Base-by-base conservation (phyloP, 1,139 yeast species). In the Protomyces lactucae-debilis region DNA sequence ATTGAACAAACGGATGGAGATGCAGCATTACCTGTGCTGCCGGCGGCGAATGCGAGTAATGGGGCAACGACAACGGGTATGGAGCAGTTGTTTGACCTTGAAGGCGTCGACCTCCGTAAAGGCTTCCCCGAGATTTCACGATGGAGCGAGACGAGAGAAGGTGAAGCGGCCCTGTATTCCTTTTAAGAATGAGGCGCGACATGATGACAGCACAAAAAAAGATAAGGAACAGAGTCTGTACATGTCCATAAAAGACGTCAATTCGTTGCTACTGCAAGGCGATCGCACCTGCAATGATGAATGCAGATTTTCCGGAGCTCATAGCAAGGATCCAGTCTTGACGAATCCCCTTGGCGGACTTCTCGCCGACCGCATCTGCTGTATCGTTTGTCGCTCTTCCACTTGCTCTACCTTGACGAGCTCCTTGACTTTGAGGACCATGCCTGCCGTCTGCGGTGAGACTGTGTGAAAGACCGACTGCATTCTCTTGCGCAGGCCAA, bases 391-490 rank as follows among this genome's bases (percentile, higher is more conserved):
- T 32, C 75, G 76, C 46, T 79, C 76, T 55, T 85, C 85, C 8
- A 87, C 86, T 53, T 91, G 78, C 70, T 91, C 95, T 37, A 93
- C 95, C 66, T 83, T 83, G n/a, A 93, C 93, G 65, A 93, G 79
- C 75, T 93, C 98, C 75, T 93, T 93, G 64, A 93, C 89, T 67
- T 83, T 80, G 59, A 90, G 84, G 67, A 93, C 81, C 78, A 87
- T 86, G 73, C 96, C 96, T 5, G 98, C 97, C 66, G 87, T 83
- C 48, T 87, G 82, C 23, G 95, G 91, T 28, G 87, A 81, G 10
- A 89, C 91, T 59, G 78, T 78, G 71, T 86, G 91, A 76, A 87
- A 92, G 4, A 85, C 86, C 0, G 86, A 82, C 55, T 86, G 85
- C 65, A 91, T 88, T 71, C 95, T 84, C 72, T 82, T 85, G 65